These are phyloP conservation scores for Myriosclerotinia scirpicola DNA, from an alignment of 2,329 filamentous ascomycete species.

Conservation along the genomic window DNA sequence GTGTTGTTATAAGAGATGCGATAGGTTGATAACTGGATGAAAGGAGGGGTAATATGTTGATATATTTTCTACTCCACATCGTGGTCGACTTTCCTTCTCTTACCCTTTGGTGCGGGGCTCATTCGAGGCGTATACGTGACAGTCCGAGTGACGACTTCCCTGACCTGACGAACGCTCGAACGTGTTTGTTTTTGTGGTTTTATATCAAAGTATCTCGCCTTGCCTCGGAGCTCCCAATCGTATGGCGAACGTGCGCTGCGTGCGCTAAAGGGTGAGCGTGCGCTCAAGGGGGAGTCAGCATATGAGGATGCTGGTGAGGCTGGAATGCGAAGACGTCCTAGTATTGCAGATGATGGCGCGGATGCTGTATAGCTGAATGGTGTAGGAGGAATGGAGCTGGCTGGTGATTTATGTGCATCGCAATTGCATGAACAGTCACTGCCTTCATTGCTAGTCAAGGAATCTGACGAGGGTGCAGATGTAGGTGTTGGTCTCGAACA, in stretches of 20 bases:
- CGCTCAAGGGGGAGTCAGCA: constrained; percentile 56
- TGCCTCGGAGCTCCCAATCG: constrained; percentile 74
- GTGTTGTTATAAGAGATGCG: constrained; percentile 7
- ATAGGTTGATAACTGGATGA: background rate
- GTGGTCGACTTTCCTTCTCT: constrained; percentile 70
- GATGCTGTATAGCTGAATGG: constrained; percentile 60
- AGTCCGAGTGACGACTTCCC: constrained; percentile 91
- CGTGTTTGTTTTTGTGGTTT: constrained; percentile 56
- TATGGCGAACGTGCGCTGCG: constrained; percentile 65
- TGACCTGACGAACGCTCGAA: constrained; percentile 68
- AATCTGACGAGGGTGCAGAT: constrained; percentile 45
- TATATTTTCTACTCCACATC: constrained; percentile 41
- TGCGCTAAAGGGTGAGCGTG: constrained; percentile 73
- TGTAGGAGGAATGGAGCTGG: constrained; percentile 55
- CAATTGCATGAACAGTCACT: constrained; percentile 59
- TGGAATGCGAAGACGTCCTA: constrained; percentile 71
- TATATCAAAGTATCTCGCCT: constrained; percentile 61
- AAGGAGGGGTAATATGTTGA: constrained; percentile 6
- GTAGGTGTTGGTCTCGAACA: constrained; percentile 50
- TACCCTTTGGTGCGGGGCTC: constrained; percentile 87
- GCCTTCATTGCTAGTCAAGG: constrained; percentile 43
- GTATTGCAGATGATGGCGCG: constrained; percentile 56
- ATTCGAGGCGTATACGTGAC: constrained; percentile 87
- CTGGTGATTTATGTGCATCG: constrained; percentile 54
- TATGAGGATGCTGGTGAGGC: constrained; percentile 69